A percentile compares a stretch with the other conserved stretches of the same genome.
These are phyloP conservation scores for Penicillium tannophilum DNA, from an alignment of 495 filamentous ascomycete species.

Conservation along the genomic window DNA sequence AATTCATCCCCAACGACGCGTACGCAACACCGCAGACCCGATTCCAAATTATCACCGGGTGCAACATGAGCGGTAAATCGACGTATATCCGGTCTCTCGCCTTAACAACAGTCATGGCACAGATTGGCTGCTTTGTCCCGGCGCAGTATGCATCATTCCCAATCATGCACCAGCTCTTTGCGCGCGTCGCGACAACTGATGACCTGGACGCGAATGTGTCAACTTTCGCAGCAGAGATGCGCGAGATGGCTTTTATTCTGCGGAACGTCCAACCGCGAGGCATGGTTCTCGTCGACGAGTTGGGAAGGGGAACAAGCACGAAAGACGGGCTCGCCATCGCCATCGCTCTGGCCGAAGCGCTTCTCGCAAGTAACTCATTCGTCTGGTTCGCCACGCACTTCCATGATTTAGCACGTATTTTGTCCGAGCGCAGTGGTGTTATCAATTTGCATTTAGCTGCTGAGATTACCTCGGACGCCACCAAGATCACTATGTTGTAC, in stretches of 20 bases:
- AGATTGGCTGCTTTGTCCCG: constrained; percentile 90
- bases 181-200: constrained; percentile 83
- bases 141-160: constrained; percentile 82
- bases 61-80: constrained; percentile 99
- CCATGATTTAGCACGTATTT: constrained; percentile 73
- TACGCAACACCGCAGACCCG: constrained; percentile 76
- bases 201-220: constrained; percentile 89
- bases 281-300: constrained; percentile 87
- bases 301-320: constrained; percentile 89
- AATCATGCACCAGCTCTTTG: constrained; percentile 80
- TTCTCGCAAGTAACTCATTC: constrained; percentile 72
- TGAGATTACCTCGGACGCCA: constrained; percentile 52
- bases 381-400: constrained; percentile 97
- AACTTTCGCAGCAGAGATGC: constrained; percentile 93
- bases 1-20: constrained; percentile 86
- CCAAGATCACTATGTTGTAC: constrained; percentile 83
- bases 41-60: constrained; percentile 93
- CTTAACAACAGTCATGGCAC: constrained; percentile 86
- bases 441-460: constrained; percentile 80
- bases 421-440: constrained; percentile 73
- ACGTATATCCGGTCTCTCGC: constrained; percentile 91
- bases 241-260: constrained; percentile 91
- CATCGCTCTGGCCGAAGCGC: constrained; percentile 81
- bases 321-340: constrained; percentile 88
- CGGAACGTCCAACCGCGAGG: constrained; percentile 72